Evolutionary conservation across 371 early-diverging fungal species (phyloP).

Genomic region (Syncephalastrum monosporum): DNA sequence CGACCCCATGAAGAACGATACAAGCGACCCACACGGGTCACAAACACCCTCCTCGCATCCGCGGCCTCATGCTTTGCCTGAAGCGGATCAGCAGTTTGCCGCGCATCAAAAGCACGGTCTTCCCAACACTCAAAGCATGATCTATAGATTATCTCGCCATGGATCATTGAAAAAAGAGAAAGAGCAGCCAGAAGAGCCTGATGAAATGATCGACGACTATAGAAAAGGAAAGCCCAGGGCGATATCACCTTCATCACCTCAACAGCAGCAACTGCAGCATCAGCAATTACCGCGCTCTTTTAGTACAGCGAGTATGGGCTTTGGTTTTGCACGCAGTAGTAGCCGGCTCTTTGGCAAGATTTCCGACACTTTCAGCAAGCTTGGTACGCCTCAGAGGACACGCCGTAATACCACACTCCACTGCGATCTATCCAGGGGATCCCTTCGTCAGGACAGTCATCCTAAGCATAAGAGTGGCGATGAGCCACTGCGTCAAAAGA

Average conservation of each 20-base stretch:
- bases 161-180: background rate
- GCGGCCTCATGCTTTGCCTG: too few relatives aligned
- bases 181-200: background rate
- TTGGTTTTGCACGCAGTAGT: constrained; percentile 15
- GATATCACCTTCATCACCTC: background rate
- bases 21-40: too few relatives aligned
- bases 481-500: constrained; percentile 1
- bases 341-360: constrained; percentile 16
- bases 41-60: too few relatives aligned
- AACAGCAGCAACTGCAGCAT: background rate
- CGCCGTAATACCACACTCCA: constrained; percentile 2
- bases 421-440: too few relatives aligned
- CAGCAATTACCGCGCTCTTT: constrained; percentile 6
- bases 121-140: constrained; percentile 11
- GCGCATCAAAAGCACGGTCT: too few relatives aligned
- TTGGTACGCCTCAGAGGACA: constrained; percentile 9
- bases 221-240: too few relatives aligned
- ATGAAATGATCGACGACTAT: background rate
- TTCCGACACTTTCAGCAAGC: constrained; percentile 12
- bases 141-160: constrained; percentile 9
- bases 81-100: too few relatives aligned
- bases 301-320: constrained; percentile 14
- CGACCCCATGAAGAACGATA: too few relatives aligned
- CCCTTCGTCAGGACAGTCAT: too few relatives aligned
- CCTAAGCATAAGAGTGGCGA: too few relatives aligned